Evolutionary conservation across 371 early-diverging fungal genomes (phyloP), one percentile per base, ranked within the genome.

Genomic region (Apophysomyces sp.): DNA sequence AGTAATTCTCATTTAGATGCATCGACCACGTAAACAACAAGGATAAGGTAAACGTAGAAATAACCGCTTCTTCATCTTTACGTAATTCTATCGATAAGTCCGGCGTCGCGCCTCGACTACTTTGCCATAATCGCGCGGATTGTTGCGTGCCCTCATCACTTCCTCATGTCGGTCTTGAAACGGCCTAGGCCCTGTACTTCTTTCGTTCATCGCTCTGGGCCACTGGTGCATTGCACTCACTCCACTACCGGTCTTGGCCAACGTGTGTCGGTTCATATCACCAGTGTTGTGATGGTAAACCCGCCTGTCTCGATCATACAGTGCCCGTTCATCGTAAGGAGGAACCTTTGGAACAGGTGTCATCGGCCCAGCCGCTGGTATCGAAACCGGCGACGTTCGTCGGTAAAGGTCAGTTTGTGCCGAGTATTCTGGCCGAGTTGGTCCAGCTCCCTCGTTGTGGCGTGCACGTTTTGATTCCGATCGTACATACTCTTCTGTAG

Each of bases 11-110:
- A 44, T 44, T 34, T 44, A 44, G 49, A 44, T 44, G 49, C 49
- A 44, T n/a, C 49, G 49, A 44, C 49, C 49, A 44, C 49, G 49
- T 44, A 44, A 13, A 44, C 49, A 44, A 44, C 49, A 44, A 21
- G 49, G 49, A 18, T 18, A 44, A 18, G 49, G 21, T 44, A 21
- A 44, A 44, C 34, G 34, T 34, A 34, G 34, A 34, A 34, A 34
- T 13, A 44, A 44, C 24, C 49, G 49, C 4, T 34, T 34, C 34
- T 34, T 34, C n/a, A n/a, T n/a, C 49, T 44, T 44, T 18, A 44
- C 49, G 49, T 44, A 44, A 44, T 21, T 44, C 49, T 44, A 44
- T 44, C 49, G 49, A 44, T 44, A 44, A 44, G 49, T 21, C 4
- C 49, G 27, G 24, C 49, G 49, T 24, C 49, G 49, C 21, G 8